Evolutionary conservation across 768 basidiomycete species (phyloP), one percentile per base, ranked within the genome.

Genomic region (Rhizopogon roseolus): DNA sequence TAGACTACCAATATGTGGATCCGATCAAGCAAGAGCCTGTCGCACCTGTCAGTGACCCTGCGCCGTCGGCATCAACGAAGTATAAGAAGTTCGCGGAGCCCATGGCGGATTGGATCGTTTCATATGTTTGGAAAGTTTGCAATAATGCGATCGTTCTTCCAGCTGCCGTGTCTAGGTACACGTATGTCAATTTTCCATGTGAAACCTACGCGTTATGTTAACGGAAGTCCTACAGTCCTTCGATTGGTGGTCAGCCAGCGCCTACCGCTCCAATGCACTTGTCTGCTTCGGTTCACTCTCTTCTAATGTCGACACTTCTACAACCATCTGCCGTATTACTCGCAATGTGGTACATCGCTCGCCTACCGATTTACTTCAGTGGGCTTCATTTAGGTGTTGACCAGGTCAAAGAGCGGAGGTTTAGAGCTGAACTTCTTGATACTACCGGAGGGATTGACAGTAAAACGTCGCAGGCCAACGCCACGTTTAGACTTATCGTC

Each of bases 101-200:
- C 16, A 73, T 92, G 56, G 80, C 90, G 4, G 85, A 86, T 54
- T 92, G 90, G 90, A 71, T 90, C 22, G 85, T 86, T 41, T 77
- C 76, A 49, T 92, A 86, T 63, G 82, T 90, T 14, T 92, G 90
- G 90, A 89, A 87, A 66, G 82, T 83, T 42, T 90, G 89, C 65
- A 86, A 85, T 14, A 86, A 84, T n/a, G 84, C 81, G 42, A 74
- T 84, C 53, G 78, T 79, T 59, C 71, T 90, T 49, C 81, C 85
- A 4, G 60, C 76, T 8, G 62, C 67, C 34, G 83, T 85, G 60
- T 73, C 78, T 5, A 75, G 73, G 55, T 72, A 81, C 43, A 72
- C 67, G 89, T 90, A 73, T 62, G 85, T 76, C 43, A 7, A 32
- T 49, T 49, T 49, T 22, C 32, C 36, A 32, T 42, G 8, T 42